Conservation (phyloP, 75 land plant species). For the Pinus taeda region DNA sequence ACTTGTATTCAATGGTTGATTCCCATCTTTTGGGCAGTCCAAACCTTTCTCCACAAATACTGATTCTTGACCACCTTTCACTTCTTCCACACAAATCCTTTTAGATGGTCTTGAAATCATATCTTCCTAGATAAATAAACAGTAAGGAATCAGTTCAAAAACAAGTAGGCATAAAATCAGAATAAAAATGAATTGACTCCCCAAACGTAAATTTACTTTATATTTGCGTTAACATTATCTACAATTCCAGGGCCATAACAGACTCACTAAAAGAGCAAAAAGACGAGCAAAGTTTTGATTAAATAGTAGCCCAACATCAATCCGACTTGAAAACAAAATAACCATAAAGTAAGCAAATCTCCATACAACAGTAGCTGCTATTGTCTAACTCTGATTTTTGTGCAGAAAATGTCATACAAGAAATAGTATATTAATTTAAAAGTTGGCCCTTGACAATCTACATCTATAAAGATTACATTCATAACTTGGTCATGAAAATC, state of each 20-base stretch:
- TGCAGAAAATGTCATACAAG: too few species aligned
- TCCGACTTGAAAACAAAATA: background rate
- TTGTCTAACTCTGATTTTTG: background rate
- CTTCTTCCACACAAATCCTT: slow-evolving; percentile 2
- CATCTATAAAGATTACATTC: too few species aligned
- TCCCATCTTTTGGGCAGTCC: background rate
- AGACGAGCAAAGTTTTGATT: background rate
- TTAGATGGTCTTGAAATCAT: background rate
- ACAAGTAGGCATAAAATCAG: background rate
- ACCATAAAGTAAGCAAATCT: background rate
- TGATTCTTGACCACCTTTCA: background rate
- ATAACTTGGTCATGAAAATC: too few species aligned
- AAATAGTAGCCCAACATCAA: background rate
- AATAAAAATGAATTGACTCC: background rate
- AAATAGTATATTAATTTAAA: too few species aligned
- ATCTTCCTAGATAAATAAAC: background rate
- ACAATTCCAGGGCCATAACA: background rate
- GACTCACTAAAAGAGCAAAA: background rate
- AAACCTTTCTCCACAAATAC: slow-evolving; percentile 3
- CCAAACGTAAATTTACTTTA: background rate
- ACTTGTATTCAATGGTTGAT: background rate
- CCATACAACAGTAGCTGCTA: background rate
- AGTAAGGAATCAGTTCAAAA: background rate
- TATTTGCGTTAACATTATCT: background rate
- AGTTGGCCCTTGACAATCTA: too few species aligned